Evolutionary conservation across 208 protist species (phyloP), one percentile per base, ranked within the genome.

Genomic region (Dictyostelium gargantuum): DNA sequence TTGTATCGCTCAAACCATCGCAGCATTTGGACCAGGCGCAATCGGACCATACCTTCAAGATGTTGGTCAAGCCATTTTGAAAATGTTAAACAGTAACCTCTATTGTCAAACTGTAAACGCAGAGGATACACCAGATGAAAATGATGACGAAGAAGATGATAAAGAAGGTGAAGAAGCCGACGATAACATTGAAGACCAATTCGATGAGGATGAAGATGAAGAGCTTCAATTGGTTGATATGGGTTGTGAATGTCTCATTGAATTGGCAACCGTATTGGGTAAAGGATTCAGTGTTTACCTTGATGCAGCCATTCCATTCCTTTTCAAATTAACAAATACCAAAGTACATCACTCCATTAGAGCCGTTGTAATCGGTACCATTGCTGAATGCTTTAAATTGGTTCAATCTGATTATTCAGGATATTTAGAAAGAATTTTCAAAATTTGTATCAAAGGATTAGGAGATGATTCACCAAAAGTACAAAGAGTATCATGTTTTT

Each of bases 321-420:
- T 86, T 2, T 48, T 86, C 4, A 86, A 86, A 70, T 63, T 86
- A 21, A 77, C 81, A 17, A 76, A 63, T 19, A 2, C 3, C 19
- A 26, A 2, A 6, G 50, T 17, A n/a, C 81, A 66, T 26, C 63
- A 76, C 48, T 86, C 81, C 6, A 66, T 86, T 26, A 13, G 44
- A 26, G 35, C 66, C 2, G 50, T 54, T 75, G 81, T 86, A 15
- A 76, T 86, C 77, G 81, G 81, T 63, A 86, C 66, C 1, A 48
- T 86, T 29, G 81, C 66, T 3, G 81, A 86, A 48, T 70, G 44
- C 3, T 44, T 86, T n/a, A 86, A 77, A 70, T 70, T 86, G 2
- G 26, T 86, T 8, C 48, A 63, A 23, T 32, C 32, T 3, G 81
- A 86, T 26, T 86, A 42, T 11, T 44, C 26, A n/a, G 0, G 9